Evolutionary conservation across 2,329 filamentous ascomycete genomes (phyloP), one percentile per base, ranked within the genome.

Genomic region (Alternaria triticina): DNA sequence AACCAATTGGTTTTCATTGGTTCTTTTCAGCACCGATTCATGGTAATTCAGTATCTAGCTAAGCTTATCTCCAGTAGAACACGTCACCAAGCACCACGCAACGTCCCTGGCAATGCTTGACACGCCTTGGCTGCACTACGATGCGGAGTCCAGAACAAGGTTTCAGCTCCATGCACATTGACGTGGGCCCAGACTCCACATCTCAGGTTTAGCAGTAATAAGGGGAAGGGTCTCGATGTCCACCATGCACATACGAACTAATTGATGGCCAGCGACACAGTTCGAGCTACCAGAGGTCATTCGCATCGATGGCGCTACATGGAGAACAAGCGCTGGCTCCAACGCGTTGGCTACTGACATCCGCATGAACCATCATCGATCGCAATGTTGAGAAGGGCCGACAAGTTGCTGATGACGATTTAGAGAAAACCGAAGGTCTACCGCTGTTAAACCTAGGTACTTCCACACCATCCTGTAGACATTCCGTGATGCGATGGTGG

Each of bases 81-180:
- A 74, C 71, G 71, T 74, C 71, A 74, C 68, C 67, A 73, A 74
- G 71, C 70, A 67, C 73, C 52, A 28, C 20, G 27, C 22, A 46
- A 28, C 50, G 45, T 58, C 47, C 64, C 60, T 69, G 61, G 62
- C 61, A 68, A 68, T 69, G 71, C 71, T 74, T 74, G 69, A 70
- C 30, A 55, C 61, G 65, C 64, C 70, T 74, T 73, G 66, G 69
- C 70, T 64, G 36, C 47, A 23, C 23, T 12, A n/a, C 23, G 20
- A 44, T 28, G 30, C 23, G 56, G 57, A 55, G 46, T 27, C 15
- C 47, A 40, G 40, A 45, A 51, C 66, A 65, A 51, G 66, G 64
- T 66, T 70, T 66, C 65, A 62, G 54, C 57, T 54, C 56, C 57
- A 55, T 59, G 68, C 64, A 59, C 54, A 20, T 59, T 72, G 71